A percentile compares a stretch with the other conserved stretches of the same genome.
Evolutionary conservation across 164 flowering plant species (phyloP).

Genomic region (Piper longum): DNA sequence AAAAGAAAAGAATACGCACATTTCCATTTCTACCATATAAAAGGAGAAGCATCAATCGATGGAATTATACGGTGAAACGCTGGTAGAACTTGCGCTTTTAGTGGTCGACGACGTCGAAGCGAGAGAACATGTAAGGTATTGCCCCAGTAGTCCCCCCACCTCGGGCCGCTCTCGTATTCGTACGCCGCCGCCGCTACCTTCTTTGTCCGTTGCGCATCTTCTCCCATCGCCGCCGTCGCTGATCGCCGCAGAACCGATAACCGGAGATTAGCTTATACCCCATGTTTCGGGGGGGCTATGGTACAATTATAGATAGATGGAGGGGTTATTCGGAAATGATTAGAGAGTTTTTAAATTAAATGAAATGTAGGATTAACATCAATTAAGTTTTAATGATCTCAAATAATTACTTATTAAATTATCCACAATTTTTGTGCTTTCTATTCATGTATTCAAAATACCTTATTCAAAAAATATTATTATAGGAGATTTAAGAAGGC

Average conservation of each 20-base stretch:
- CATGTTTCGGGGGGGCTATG: not conserved
- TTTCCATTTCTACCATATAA: not conserved
- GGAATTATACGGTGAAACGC: conserved; percentile 49
- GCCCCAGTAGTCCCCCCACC: conserved; percentile 97
- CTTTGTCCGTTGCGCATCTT: conserved; percentile 70
- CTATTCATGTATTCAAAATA: too few species aligned
- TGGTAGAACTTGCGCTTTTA: conserved; percentile 97
- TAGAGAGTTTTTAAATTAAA: not conserved
- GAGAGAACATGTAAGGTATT: conserved; percentile 84
- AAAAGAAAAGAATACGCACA: too few species aligned
- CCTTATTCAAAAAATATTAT: too few species aligned
- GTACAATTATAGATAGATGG: not conserved
- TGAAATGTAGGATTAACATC: too few species aligned
- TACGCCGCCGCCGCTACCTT: conserved; percentile 73
- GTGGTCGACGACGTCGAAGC: conserved; percentile 68
- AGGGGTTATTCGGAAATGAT: not conserved
- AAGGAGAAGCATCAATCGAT: not conserved
- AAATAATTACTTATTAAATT: too few species aligned
- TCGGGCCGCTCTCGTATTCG: conserved; percentile 80
- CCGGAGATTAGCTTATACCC: not conserved
- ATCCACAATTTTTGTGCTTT: too few species aligned
- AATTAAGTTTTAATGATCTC: too few species aligned
- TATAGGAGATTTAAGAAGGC: too few species aligned
- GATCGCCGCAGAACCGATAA: not conserved
- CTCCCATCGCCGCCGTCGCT: conserved; percentile 19